Evolutionary conservation across 768 basidiomycete species (phyloP).

Genomic region (Wakefieldia striispora): DNA sequence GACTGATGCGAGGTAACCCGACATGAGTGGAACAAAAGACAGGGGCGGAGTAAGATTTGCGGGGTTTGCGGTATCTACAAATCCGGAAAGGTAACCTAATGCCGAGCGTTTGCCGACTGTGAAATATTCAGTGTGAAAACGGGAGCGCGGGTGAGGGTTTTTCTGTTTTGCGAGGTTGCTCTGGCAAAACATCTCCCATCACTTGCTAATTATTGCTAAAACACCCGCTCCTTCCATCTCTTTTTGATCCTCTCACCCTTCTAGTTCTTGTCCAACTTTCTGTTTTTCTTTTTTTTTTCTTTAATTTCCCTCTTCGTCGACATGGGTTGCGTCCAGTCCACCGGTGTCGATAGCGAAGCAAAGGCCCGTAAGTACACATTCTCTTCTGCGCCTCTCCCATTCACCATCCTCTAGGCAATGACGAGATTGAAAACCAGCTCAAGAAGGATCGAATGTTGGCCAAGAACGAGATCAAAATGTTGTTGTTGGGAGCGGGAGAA

Average conservation of each 20-base stretch:
- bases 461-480: slow-evolving; percentile 96
- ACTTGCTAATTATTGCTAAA: slow-evolving; percentile 26
- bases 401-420: slow-evolving; percentile 59
- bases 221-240: slow-evolving; percentile 23
- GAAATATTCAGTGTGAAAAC: slow-evolving; percentile 15
- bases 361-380: slow-evolving; percentile 67
- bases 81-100: slow-evolving; percentile 10
- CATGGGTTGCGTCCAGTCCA: slow-evolving; percentile 77
- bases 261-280: slow-evolving; percentile 2
- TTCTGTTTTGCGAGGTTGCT: slow-evolving; percentile 11
- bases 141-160: slow-evolving; percentile 5
- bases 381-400: neutral
- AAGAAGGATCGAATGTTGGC: slow-evolving; percentile 85
- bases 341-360: slow-evolving; percentile 73
- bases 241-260: slow-evolving; percentile 4
- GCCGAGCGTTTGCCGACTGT: slow-evolving; percentile 20
- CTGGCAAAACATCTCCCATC: slow-evolving; percentile 14
- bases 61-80: slow-evolving; percentile 16
- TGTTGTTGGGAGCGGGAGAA: slow-evolving; percentile 93
- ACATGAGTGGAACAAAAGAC: neutral
- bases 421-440: slow-evolving; percentile 91
- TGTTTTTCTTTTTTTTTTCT: slow-evolving; percentile 9
- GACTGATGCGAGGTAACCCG: no score
- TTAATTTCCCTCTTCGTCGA: slow-evolving; percentile 9
- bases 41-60: slow-evolving; percentile 3